Percentiles rank a stretch among this genome's conserved stretches.
These are phyloP conservation scores for Fusarium acutatum DNA, from an alignment of 2,329 filamentous ascomycete species.

Conservation along the genomic window DNA sequence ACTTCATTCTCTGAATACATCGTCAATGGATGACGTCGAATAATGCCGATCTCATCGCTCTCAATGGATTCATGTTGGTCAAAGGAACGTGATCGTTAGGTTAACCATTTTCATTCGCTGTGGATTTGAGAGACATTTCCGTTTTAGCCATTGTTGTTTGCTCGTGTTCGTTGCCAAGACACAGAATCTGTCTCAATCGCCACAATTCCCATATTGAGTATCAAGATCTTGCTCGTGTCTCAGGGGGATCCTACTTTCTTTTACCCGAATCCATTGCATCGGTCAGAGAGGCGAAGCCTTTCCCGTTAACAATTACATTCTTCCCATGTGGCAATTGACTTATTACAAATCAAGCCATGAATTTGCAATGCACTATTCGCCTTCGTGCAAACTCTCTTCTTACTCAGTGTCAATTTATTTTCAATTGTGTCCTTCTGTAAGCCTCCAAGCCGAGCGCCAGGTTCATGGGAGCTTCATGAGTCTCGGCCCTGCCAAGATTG, in stretches of 20 bases:
- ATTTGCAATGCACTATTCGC: neutral
- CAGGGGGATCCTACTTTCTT: neutral
- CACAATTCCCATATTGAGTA: neutral
- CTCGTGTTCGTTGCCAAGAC: neutral
- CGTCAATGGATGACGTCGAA: constrained; percentile 10
- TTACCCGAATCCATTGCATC: neutral
- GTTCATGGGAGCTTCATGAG: neutral
- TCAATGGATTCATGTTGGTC: neutral
- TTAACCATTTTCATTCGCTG: neutral
- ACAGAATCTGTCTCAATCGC: constrained; percentile 14
- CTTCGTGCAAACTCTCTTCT: neutral
- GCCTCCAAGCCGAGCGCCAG: neutral
- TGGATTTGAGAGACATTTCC: neutral
- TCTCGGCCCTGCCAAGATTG: neutral
- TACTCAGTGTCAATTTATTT: constrained; percentile 1
- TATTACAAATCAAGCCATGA: constrained; percentile 15
- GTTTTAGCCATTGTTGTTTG: neutral
- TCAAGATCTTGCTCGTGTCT: neutral
- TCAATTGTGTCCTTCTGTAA: neutral
- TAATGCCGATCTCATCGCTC: neutral
- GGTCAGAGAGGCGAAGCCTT: neutral
- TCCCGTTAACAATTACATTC: constrained; percentile 6
- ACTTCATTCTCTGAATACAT: neutral
- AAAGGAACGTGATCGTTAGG: constrained; percentile 27
- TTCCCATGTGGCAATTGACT: constrained; percentile 19